phyloP scores from a whole-genome alignment of 2,329 filamentous ascomycete species.

The Atkinsonella texensis region DNA sequence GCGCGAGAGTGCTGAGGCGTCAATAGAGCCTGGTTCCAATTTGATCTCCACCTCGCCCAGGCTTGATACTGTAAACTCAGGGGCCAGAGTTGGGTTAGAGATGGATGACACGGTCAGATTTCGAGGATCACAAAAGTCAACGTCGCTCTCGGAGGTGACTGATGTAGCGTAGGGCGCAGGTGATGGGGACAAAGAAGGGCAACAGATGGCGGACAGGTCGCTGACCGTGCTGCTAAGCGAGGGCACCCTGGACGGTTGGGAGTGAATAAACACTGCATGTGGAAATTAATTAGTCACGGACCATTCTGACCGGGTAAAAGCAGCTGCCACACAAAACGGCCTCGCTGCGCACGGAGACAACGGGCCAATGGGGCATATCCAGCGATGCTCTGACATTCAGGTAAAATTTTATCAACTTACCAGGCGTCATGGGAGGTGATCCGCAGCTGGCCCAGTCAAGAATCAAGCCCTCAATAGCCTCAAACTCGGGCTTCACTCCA shows the following conservation, averaged over 20 bases:
- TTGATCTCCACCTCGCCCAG: constrained; percentile 53
- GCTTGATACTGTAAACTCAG: constrained; percentile 55
- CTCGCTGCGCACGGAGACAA: not conserved
- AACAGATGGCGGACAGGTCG: constrained; percentile 64
- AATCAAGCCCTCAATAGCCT: constrained; percentile 62
- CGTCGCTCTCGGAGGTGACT: constrained; percentile 55
- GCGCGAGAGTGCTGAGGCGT: constrained; percentile 27
- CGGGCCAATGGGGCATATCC: not conserved
- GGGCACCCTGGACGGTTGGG: constrained; percentile 35
- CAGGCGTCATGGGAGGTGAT: constrained; percentile 82
- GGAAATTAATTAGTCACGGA: constrained; percentile 27
- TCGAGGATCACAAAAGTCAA: constrained; percentile 84
- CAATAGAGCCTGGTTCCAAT: constrained; percentile 36
- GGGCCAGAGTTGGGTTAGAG: constrained; percentile 35
- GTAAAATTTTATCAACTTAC: constrained; percentile 42
- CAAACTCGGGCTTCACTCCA: constrained; percentile 56
- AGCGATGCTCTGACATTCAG: not conserved
- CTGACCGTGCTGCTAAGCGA: constrained; percentile 53
- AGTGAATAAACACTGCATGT: constrained; percentile 36
- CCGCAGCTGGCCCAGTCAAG: constrained; percentile 66
- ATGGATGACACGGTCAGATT: constrained; percentile 63
- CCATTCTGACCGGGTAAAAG: constrained; percentile 2
- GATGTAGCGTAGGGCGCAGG: constrained; percentile 67
- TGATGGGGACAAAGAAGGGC: constrained; percentile 78
- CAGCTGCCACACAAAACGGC: not conserved